Conservation (phyloP, 495 filamentous ascomycete species). For the Neurospora sp. region DNA sequence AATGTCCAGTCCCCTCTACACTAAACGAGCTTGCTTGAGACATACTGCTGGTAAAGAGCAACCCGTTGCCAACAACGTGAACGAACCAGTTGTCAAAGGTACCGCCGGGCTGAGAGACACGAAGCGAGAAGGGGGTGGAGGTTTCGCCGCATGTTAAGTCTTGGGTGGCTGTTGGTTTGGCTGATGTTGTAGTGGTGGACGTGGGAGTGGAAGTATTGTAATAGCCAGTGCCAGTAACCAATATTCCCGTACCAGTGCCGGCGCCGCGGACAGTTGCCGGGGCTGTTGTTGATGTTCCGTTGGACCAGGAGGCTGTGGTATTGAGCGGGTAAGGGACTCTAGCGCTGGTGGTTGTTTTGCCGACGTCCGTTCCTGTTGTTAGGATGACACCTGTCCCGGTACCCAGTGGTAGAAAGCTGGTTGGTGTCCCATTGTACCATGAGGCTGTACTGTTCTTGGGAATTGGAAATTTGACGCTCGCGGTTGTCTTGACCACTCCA, state of each 20-base stretch:
- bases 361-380: not conserved
- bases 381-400: not conserved
- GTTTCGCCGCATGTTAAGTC: conserved; percentile 18
- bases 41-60: conserved; percentile 13
- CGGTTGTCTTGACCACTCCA: not conserved
- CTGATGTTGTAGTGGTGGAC: conserved; percentile 16
- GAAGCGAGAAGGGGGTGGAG: conserved; percentile 16
- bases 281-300: conserved; percentile 1
- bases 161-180: conserved; percentile 9
- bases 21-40: conserved; percentile 14
- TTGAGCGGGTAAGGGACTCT: no score
- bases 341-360: no score
- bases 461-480: not conserved
- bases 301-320: not conserved
- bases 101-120: conserved; percentile 15
- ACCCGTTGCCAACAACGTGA: conserved; percentile 10
- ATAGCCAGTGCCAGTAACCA: not conserved
- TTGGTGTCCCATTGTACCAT: conserved; percentile 1
- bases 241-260: not conserved
- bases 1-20: conserved; percentile 11
- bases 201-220: conserved; percentile 13
- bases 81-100: conserved; percentile 21
- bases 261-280: not conserved
- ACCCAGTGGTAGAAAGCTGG: not conserved
- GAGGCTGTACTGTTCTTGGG: not conserved